Evolutionary conservation across 257 asterid species (phyloP).

Genomic region (Scutellaria barbata): DNA sequence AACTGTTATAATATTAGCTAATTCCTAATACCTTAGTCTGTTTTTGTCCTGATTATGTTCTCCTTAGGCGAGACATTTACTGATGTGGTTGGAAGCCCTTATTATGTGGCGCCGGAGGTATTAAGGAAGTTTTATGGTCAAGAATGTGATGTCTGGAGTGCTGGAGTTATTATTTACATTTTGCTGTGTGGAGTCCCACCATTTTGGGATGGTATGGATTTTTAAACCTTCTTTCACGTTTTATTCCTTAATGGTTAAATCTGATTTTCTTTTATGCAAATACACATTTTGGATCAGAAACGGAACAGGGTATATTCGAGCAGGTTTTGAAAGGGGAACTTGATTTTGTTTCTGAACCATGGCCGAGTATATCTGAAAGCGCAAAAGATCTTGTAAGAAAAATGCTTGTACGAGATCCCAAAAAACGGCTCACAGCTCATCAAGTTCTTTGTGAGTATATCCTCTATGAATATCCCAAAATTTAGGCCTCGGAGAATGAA

Average conservation of each 20-base stretch:
- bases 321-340: slow-evolving; percentile 76
- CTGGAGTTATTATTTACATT: slow-evolving; percentile 71
- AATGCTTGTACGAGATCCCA: slow-evolving; percentile 72
- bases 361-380: slow-evolving; percentile 69
- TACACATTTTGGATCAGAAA: slow-evolving; percentile 46
- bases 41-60: slow-evolving; percentile 28
- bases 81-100: slow-evolving; percentile 78
- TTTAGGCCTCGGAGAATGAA: neutral
- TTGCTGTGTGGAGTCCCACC: slow-evolving; percentile 73
- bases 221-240: neutral
- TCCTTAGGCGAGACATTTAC: slow-evolving; percentile 55
- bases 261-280: slow-evolving; percentile 24
- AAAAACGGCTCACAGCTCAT: slow-evolving; percentile 62
- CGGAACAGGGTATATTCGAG: slow-evolving; percentile 72
- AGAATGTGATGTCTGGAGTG: slow-evolving; percentile 79
- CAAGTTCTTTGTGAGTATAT: slow-evolving; percentile 69
- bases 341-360: slow-evolving; percentile 72
- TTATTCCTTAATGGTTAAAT: slow-evolving; percentile 1
- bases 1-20: slow-evolving; percentile 1
- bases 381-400: slow-evolving; percentile 68
- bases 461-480: neutral
- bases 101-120: slow-evolving; percentile 74
- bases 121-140: slow-evolving; percentile 58
- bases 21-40: neutral
- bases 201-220: slow-evolving; percentile 63